Evolutionary conservation across 768 basidiomycete genomes (phyloP).

Genomic region (Leccinum olivaceopallidum): DNA sequence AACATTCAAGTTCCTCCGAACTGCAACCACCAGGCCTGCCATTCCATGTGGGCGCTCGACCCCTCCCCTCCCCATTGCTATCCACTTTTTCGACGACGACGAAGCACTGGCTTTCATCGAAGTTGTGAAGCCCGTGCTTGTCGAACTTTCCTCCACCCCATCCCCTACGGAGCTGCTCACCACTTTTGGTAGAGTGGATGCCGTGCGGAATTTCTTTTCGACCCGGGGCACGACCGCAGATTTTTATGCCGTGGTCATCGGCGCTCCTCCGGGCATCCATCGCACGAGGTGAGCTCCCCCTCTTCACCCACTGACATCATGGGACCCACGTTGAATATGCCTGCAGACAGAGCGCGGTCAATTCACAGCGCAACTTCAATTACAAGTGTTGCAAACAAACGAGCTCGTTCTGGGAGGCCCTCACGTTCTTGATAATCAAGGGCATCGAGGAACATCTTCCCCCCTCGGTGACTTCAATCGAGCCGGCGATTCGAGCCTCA

Average conservation of each 20-base stretch:
- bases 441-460: not conserved
- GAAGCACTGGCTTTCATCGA: too few relatives aligned
- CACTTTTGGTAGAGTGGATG: not conserved
- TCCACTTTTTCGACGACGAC: too few relatives aligned
- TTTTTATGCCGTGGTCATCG: not conserved
- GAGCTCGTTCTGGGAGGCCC: not conserved
- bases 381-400: not conserved
- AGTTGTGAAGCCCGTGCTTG: too few relatives aligned
- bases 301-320: not conserved
- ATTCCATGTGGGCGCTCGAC: too few relatives aligned
- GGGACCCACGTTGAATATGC: too few relatives aligned
- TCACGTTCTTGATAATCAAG: not conserved
- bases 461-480: not conserved
- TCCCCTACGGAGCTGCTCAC: not conserved
- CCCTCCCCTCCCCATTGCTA: too few relatives aligned
- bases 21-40: too few relatives aligned
- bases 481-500: not conserved
- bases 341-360: not conserved
- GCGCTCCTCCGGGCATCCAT: not conserved
- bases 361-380: not conserved
- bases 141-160: too few relatives aligned
- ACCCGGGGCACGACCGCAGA: not conserved
- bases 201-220: not conserved
- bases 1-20: too few relatives aligned
- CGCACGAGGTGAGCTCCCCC: not conserved